A percentile compares a stretch with the other conserved stretches of the same genome.
phyloP scores from a whole-genome alignment of 805 yeast species.

The Saturnispora besseyi region DNA sequence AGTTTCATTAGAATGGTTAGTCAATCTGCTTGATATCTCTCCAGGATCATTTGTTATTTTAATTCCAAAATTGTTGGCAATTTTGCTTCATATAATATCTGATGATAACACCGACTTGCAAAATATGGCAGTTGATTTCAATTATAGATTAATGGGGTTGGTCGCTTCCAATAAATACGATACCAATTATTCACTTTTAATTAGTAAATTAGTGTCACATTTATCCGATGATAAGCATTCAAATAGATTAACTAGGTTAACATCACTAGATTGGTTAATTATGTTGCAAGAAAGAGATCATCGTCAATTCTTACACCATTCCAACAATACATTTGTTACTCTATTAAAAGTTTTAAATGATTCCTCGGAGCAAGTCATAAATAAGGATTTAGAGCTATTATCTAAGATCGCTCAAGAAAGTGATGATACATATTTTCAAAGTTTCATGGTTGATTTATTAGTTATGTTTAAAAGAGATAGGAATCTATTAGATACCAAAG shows the following conservation, averaged over 20 bases:
- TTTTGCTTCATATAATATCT: constrained; percentile 55
- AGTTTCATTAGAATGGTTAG: constrained; percentile 77
- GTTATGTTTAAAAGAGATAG: constrained; percentile 62
- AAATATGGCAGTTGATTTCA: constrained; percentile 48
- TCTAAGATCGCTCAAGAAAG: constrained; percentile 65
- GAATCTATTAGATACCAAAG: constrained; percentile 55
- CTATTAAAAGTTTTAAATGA: constrained; percentile 60
- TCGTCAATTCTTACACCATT: constrained; percentile 41
- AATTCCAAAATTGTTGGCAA: constrained; percentile 65
- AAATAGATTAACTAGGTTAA: constrained; percentile 52
- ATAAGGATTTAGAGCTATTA: constrained; percentile 60
- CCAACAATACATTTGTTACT: constrained; percentile 64
- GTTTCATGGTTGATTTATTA: constrained; percentile 65
- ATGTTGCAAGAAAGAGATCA: constrained; percentile 70
- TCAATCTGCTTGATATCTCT: constrained; percentile 58
- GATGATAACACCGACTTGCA: constrained; percentile 42
- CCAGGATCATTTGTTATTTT: constrained; percentile 68
- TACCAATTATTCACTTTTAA: constrained; percentile 47
- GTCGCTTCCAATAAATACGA: constrained; percentile 29
- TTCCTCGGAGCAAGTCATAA: constrained; percentile 70
- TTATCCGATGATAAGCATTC: constrained; percentile 1
- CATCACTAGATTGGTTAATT: constrained; percentile 84
- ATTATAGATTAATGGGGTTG: constrained; percentile 45
- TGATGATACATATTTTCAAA: constrained; percentile 66
- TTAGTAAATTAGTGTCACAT: constrained; percentile 65